phyloP scores from a whole-genome alignment of 148 eudicot genomes.

The Rhododendron mucronatum region DNA sequence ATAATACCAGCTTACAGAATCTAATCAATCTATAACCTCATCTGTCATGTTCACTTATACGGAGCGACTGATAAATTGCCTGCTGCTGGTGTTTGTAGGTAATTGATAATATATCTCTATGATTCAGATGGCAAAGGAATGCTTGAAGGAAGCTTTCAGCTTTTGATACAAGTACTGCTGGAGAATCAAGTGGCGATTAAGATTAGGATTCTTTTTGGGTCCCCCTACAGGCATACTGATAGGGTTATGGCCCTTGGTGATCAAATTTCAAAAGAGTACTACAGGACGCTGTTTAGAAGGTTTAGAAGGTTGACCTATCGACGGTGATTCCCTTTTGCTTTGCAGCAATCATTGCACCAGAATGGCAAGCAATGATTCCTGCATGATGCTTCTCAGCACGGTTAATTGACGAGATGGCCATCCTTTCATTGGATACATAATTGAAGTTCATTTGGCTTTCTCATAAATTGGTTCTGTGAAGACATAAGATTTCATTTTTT shows the following conservation, averaged over 20 bases:
- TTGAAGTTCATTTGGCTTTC: neutral
- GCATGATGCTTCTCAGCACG: neutral
- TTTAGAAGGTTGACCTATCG: neutral
- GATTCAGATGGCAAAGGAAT: neutral
- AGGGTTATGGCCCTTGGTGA: neutral
- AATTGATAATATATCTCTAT: neutral
- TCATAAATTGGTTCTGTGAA: neutral
- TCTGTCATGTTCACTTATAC: neutral
- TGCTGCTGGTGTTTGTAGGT: neutral
- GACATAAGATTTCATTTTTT: no score
- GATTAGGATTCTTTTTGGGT: neutral
- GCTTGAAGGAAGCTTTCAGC: neutral
- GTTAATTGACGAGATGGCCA: neutral
- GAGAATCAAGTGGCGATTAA: neutral
- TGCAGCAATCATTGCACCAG: neutral
- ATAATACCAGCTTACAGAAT: neutral
- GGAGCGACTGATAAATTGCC: neutral
- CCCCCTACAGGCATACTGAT: neutral
- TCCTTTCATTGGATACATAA: neutral
- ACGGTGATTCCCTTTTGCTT: neutral
- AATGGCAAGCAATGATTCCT: neutral
- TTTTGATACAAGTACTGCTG: neutral
- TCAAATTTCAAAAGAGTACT: neutral
- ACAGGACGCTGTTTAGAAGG: neutral
- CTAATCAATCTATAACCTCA: neutral